These are phyloP conservation scores for Pythium aphanidermatum DNA, from an alignment of 352 stramenopile genomes.

Conservation along the genomic window DNA sequence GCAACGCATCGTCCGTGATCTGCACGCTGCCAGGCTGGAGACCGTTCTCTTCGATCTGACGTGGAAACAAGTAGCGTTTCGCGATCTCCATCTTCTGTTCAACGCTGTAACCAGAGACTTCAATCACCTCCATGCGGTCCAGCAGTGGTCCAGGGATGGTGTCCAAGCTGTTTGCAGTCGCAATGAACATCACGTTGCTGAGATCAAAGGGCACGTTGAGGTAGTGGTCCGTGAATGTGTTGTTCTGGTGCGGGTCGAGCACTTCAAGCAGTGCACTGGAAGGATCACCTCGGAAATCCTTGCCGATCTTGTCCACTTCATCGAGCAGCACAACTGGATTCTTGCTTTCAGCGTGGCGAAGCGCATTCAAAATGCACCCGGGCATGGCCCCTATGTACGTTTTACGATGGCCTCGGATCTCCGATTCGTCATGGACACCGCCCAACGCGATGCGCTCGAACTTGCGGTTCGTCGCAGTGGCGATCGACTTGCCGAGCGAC, in stretches of 20 bases:
- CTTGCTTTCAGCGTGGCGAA: conserved; percentile 64
- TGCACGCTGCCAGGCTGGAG: conserved; percentile 38
- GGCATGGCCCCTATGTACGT: conserved; percentile 87
- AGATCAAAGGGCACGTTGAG: conserved; percentile 84
- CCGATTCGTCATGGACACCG: conserved; percentile 75
- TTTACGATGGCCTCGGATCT: conserved; percentile 82
- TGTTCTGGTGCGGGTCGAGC: conserved; percentile 83
- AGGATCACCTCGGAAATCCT: conserved; percentile 62
- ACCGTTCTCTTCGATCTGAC: conserved; percentile 72
- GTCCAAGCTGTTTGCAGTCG: conserved; percentile 79
- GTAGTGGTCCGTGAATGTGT: conserved; percentile 85
- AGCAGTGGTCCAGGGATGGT: conserved; percentile 72
- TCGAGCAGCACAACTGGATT: conserved; percentile 81
- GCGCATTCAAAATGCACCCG: conserved; percentile 71
- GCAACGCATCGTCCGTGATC: conserved; percentile 54
- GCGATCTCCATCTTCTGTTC: conserved; percentile 84
- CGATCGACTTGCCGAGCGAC: conserved; percentile 76
- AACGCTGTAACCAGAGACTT: conserved; percentile 75
- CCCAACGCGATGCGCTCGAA: conserved; percentile 75
- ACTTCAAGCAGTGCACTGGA: conserved; percentile 75
- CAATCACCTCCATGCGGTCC: conserved; percentile 83
- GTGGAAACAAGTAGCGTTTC: conserved; percentile 65
- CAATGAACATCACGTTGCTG: conserved; percentile 79
- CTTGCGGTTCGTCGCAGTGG: conserved; percentile 59
- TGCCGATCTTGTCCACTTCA: conserved; percentile 86